Evolutionary conservation across 225 moss, liverwort and hornwort genomes (phyloP).

Genomic region (Sphagnum contortum): DNA sequence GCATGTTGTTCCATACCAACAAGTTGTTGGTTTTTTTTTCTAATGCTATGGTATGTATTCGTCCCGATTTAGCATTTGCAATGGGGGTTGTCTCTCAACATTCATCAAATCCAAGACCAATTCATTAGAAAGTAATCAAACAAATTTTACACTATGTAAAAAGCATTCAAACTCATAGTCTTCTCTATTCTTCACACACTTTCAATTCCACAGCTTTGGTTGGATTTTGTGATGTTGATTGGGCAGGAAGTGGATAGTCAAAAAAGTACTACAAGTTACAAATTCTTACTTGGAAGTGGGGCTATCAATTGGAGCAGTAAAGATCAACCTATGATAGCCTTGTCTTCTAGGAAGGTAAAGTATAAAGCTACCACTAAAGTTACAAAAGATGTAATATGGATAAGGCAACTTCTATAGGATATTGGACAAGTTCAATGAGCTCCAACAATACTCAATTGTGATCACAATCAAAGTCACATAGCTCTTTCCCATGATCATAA

Average conservation of each 20-base stretch:
- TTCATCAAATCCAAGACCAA: too few species aligned
- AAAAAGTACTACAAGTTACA: neutral
- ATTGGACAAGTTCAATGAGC: neutral
- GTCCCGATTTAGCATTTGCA: too few species aligned
- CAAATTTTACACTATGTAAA: too few species aligned
- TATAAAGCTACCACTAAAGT: neutral
- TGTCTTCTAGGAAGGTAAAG: neutral
- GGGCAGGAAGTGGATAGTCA: neutral
- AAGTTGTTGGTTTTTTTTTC: too few species aligned
- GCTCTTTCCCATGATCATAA: neutral
- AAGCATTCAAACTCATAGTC: too few species aligned
- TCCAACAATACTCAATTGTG: neutral
- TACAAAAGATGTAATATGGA: neutral
- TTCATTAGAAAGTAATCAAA: too few species aligned
- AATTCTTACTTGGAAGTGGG: neutral
- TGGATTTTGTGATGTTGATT: neutral
- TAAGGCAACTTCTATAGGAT: neutral
- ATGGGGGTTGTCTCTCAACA: too few species aligned
- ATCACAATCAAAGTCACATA: neutral
- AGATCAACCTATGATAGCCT: neutral
- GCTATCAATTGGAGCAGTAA: conserved; percentile 1
- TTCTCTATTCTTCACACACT: too few species aligned
- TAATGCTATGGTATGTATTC: too few species aligned
- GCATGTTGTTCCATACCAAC: too few species aligned
- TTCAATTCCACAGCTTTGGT: too few species aligned